Evolutionary conservation across 257 asterid species (phyloP).

Genomic region (Coffea eugenioides): DNA sequence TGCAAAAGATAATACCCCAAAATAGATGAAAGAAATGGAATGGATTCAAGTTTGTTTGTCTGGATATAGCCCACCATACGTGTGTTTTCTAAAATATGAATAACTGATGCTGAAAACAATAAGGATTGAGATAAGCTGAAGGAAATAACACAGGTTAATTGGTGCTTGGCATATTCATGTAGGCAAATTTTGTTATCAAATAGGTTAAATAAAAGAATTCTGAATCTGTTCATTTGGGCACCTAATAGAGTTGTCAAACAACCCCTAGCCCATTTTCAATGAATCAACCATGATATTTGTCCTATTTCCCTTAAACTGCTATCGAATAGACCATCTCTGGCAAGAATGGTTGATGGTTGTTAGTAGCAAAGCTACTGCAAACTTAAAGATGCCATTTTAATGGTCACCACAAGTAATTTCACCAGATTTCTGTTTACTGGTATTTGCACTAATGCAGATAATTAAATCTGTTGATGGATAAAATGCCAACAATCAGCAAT

Average conservation of each 20-base stretch:
- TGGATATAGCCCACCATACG: neutral
- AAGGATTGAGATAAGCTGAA: too few relatives aligned
- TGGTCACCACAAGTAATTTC: neutral
- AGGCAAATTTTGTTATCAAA: neutral
- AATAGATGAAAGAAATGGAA: neutral
- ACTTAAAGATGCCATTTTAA: neutral
- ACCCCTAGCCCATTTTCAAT: neutral
- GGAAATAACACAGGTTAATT: neutral
- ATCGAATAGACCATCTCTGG: neutral
- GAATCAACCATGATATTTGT: neutral
- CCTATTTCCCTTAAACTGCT: neutral
- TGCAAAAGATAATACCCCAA: neutral
- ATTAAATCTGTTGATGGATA: neutral
- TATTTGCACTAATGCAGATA: neutral
- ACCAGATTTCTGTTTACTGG: neutral
- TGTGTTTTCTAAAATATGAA: neutral
- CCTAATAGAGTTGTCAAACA: neutral
- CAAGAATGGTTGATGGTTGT: neutral
- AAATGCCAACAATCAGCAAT: slow-evolving; percentile 2
- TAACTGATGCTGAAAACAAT: neutral
- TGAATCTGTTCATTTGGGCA: neutral
- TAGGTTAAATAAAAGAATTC: neutral
- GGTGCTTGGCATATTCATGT: neutral
- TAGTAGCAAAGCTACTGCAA: neutral
- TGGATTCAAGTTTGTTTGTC: neutral